phyloP scores from a whole-genome alignment of 2,329 filamentous ascomycete species.

The Aspergillus pseudoglaucus region DNA sequence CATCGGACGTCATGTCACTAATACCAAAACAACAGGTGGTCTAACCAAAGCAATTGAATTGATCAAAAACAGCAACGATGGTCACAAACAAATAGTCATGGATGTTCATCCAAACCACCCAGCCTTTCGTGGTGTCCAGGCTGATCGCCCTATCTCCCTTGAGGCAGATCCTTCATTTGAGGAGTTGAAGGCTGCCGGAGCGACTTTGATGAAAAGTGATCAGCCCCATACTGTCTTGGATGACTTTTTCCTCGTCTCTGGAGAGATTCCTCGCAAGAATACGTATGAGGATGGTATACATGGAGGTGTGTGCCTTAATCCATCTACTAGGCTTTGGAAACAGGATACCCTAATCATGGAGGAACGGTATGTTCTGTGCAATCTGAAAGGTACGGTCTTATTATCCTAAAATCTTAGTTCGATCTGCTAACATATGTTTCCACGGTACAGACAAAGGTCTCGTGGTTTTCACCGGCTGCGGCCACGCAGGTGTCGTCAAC shows the following conservation, averaged over 20 bases:
- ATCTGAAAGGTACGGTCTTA: constrained; percentile 5
- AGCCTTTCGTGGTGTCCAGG: constrained; percentile 2
- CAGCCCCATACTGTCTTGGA: constrained; percentile 3
- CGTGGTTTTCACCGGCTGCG: constrained; percentile 4
- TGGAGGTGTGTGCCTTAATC: constrained; percentile 1
- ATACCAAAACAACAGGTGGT: constrained; percentile 1
- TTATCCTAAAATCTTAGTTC: not conserved
- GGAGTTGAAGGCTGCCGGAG: constrained; percentile 1
- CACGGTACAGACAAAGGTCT: constrained; percentile 2
- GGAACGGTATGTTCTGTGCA: constrained; percentile 7
- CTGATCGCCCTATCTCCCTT: constrained; percentile 1
- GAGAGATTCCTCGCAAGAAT: constrained; percentile 3
- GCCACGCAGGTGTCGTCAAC: constrained; percentile 4
- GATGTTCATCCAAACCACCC: constrained; percentile 5
- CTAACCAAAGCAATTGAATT: constrained; percentile 3
- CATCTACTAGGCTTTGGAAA: not conserved
- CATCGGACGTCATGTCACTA: not conserved
- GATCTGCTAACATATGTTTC: not conserved
- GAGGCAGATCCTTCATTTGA: constrained; percentile 6
- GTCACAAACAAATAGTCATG: not conserved
- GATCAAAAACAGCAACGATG: not conserved
- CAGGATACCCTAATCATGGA: constrained; percentile 3
- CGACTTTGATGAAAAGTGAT: not conserved
- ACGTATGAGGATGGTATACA: constrained; percentile 4
- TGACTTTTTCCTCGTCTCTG: constrained; percentile 3